Conservation (phyloP, 2,329 filamentous ascomycete species). For the Nothophaeocryptopus gaeumannii region DNA sequence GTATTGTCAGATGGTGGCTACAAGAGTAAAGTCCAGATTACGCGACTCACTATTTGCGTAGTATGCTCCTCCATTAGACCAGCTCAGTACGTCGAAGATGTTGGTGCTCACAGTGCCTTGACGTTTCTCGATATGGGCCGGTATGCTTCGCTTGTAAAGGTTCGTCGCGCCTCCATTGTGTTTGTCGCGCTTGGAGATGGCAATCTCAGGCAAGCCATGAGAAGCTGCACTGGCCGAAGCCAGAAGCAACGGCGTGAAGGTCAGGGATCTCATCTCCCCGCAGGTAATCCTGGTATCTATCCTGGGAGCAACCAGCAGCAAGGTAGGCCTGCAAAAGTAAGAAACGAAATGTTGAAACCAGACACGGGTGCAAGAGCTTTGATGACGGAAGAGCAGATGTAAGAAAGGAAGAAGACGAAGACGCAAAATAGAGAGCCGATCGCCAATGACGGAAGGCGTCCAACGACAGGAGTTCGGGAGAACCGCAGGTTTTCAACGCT, state of each 20-base stretch:
- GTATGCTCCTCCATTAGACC: slow-evolving; percentile 34
- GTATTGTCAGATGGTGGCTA: not conserved
- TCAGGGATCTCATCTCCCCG: slow-evolving; percentile 13
- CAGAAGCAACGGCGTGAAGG: slow-evolving; percentile 16
- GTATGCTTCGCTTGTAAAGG: slow-evolving; percentile 13
- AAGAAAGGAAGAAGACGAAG: too few species aligned
- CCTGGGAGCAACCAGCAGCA: too few species aligned
- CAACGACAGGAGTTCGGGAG: too few species aligned
- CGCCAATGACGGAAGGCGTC: too few species aligned
- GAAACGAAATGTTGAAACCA: too few species aligned
- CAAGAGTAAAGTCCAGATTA: too few species aligned
- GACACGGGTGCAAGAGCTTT: too few species aligned
- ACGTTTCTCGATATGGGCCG: slow-evolving; percentile 9
- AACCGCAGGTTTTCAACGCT: too few species aligned
- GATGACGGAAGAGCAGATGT: too few species aligned
- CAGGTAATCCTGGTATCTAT: too few species aligned
- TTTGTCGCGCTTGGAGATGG: slow-evolving; percentile 28
- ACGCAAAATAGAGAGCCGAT: too few species aligned
- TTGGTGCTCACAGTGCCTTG: slow-evolving; percentile 28
- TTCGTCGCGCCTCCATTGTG: slow-evolving; percentile 20
- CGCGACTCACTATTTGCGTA: slow-evolving; percentile 31
- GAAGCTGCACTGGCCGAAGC: slow-evolving; percentile 13
- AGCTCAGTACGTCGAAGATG: slow-evolving; percentile 33
- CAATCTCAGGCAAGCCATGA: slow-evolving; percentile 26
- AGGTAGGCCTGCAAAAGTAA: too few species aligned